A percentile compares a stretch with the other conserved stretches of the same genome.
These are phyloP conservation scores for Phaseolus lunatus DNA, from an alignment of 306 rosid species.

Conservation along the genomic window DNA sequence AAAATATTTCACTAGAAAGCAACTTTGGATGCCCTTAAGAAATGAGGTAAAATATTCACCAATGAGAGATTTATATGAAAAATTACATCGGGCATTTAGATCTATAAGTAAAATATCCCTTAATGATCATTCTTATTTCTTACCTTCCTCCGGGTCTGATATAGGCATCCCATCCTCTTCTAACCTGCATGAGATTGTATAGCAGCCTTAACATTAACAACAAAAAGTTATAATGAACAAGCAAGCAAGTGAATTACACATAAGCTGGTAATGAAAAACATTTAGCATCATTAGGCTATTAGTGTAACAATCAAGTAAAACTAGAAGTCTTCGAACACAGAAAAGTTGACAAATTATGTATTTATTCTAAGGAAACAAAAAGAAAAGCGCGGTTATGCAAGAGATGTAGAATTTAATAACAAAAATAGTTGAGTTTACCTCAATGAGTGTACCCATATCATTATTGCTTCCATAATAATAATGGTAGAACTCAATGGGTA, in stretches of 20 bases:
- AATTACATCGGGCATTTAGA: background rate
- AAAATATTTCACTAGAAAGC: background rate
- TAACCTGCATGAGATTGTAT: conserved; percentile 69
- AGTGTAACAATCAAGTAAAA: conserved; percentile 22
- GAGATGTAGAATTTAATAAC: conserved; percentile 13
- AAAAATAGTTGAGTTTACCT: conserved; percentile 59
- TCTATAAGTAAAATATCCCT: background rate
- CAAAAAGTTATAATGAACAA: background rate
- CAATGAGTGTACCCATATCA: conserved; percentile 91
- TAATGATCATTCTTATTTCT: conserved; percentile 43
- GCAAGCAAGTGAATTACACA: background rate
- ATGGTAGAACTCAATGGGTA: conserved; percentile 93
- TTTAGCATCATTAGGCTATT: background rate
- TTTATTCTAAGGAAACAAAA: conserved; percentile 7
- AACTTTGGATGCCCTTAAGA: conserved; percentile 15
- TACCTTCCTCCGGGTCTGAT: conserved; percentile 96
- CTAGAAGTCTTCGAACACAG: conserved; percentile 12
- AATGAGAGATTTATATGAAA: background rate
- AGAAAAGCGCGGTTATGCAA: background rate
- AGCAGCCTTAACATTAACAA: conserved; percentile 38
- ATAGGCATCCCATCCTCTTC: conserved; percentile 97
- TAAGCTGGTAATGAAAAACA: background rate
- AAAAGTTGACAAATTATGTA: conserved; percentile 23
- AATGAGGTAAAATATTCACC: conserved; percentile 6
- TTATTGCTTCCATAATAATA: conserved; percentile 89